A percentile compares a stretch with the other conserved stretches of the same genome.
phyloP scores from a whole-genome alignment of 2,329 filamentous ascomycete species.

The Ceratocystis papillata region DNA sequence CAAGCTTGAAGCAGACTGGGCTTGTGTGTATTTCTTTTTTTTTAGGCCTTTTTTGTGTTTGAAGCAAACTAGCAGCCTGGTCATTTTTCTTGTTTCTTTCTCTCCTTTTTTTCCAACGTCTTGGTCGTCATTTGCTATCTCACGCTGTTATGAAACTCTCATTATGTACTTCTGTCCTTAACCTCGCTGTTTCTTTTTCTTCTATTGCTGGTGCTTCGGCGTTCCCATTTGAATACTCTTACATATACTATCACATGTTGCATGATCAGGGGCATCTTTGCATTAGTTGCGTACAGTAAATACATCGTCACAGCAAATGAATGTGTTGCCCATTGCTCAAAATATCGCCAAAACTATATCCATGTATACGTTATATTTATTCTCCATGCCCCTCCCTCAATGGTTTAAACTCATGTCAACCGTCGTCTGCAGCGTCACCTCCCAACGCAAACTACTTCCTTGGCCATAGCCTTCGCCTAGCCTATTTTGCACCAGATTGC shows the following conservation, averaged over 20 bases:
- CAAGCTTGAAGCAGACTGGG: neutral
- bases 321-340: neutral
- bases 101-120: neutral
- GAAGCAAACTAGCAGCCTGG: neutral
- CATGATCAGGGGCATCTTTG: neutral
- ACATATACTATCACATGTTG: slow-evolving; percentile 3
- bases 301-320: neutral
- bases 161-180: neutral
- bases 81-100: neutral
- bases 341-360: too few species aligned
- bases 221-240: slow-evolving; percentile 14
- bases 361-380: neutral
- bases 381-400: neutral
- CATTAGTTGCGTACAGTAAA: neutral
- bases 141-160: slow-evolving; percentile 16
- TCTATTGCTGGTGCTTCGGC: slow-evolving; percentile 4
- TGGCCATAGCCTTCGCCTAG: slow-evolving; percentile 80
- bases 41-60: neutral
- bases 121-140: neutral
- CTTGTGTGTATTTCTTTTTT: slow-evolving; percentile 6
- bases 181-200: neutral
- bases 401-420: slow-evolving; percentile 28
- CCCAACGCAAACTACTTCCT: slow-evolving; percentile 73
- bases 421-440: slow-evolving; percentile 76
- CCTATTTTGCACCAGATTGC: slow-evolving; percentile 69